These are phyloP conservation scores for Teratosphaeria viscida DNA, from an alignment of 2,329 filamentous ascomycete species.

Conservation along the genomic window DNA sequence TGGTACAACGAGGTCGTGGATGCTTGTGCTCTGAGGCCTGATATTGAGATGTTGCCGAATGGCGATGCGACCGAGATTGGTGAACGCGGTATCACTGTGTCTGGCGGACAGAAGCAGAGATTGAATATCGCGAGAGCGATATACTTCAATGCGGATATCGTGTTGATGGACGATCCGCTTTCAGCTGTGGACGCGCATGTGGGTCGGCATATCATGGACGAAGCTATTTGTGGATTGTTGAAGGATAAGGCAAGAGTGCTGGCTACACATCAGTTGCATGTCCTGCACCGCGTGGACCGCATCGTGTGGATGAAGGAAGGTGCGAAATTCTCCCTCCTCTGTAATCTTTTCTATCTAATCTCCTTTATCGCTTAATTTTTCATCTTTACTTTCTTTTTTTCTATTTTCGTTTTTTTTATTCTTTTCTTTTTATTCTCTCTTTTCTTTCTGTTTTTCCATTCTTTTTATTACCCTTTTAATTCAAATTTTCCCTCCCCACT, in stretches of 20 bases:
- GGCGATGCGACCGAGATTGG: conserved; percentile 88
- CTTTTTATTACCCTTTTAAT: no score
- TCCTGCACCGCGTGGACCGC: conserved; percentile 78
- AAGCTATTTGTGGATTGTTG: conserved; percentile 81
- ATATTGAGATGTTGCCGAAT: conserved; percentile 86
- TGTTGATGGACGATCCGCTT: conserved; percentile 55
- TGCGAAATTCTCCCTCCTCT: no score
- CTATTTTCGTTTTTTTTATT: no score
- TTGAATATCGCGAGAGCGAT: conserved; percentile 81
- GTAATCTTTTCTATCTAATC: no score
- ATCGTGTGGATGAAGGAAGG: conserved; percentile 91
- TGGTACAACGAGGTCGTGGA: conserved; percentile 83
- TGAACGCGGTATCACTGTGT: conserved; percentile 89
- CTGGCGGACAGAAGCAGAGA: conserved; percentile 88
- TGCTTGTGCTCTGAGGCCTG: conserved; percentile 73
- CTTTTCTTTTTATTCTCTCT: no score
- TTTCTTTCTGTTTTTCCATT: no score
- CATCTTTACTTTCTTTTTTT: no score
- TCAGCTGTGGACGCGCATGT: conserved; percentile 50
- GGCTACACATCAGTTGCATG: conserved; percentile 91
- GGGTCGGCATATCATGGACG: conserved; percentile 70
- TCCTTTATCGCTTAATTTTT: no score
- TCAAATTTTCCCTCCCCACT: no score
- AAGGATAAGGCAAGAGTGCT: conserved; percentile 83
- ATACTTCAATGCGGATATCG: conserved; percentile 53